A percentile compares a stretch with the other conserved stretches of the same genome.
Evolutionary conservation across 345 rosid genomes (phyloP).

Genomic region (Ricinus communis): DNA sequence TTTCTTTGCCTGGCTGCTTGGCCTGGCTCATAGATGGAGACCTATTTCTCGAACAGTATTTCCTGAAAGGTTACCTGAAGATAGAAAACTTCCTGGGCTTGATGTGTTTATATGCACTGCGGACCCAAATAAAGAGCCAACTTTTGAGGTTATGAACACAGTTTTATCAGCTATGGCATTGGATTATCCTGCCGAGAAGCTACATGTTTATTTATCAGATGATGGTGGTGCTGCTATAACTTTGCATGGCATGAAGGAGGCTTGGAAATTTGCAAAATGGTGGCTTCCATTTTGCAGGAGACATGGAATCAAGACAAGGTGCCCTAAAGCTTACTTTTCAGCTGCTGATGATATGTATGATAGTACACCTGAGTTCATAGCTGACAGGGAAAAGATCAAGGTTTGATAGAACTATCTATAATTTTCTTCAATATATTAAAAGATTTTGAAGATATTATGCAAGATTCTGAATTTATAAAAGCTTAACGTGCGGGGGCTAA

Average conservation of each 20-base stretch:
- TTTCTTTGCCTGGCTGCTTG: slow-evolving; percentile 32
- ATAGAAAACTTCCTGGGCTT: slow-evolving; percentile 33
- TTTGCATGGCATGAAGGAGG: slow-evolving; percentile 37
- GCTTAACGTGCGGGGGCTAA: too few relatives aligned
- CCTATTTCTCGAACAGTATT: slow-evolving; percentile 33
- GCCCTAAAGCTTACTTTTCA: slow-evolving; percentile 39
- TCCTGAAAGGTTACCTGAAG: slow-evolving; percentile 38
- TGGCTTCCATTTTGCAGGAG: slow-evolving; percentile 56
- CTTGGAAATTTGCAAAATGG: slow-evolving; percentile 35
- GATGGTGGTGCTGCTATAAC: slow-evolving; percentile 43
- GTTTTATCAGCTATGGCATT: slow-evolving; percentile 46
- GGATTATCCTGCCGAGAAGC: slow-evolving; percentile 50
- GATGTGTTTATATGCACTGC: slow-evolving; percentile 55
- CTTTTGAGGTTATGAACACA: slow-evolving; percentile 42
- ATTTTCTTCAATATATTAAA: too few relatives aligned
- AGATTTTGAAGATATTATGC: too few relatives aligned
- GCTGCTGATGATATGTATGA: background rate
- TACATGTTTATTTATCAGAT: slow-evolving; percentile 47
- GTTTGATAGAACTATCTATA: slow-evolving; percentile 8
- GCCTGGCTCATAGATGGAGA: slow-evolving; percentile 29
- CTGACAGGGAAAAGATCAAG: slow-evolving; percentile 28
- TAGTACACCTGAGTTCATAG: slow-evolving; percentile 8
- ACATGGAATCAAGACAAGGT: slow-evolving; percentile 17
- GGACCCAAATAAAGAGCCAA: slow-evolving; percentile 49
- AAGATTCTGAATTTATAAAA: too few relatives aligned